Percentiles rank a stretch among this genome's conserved stretches.
Conservation (phyloP, 2,329 filamentous ascomycete species). For the Raffaelea ambrosiae region DNA sequence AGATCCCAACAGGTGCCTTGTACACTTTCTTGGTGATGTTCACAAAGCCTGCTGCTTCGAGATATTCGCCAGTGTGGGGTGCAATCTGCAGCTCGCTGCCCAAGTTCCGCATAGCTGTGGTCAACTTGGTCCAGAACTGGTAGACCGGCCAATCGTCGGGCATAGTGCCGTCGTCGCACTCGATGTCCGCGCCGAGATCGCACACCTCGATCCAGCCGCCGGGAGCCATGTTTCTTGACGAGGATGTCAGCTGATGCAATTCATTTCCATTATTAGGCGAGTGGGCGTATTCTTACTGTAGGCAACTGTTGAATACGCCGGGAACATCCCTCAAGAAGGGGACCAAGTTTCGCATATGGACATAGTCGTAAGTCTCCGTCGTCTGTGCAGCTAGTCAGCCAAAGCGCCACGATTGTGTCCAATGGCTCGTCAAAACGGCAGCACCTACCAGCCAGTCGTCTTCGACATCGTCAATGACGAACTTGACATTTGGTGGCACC, state of each 20-base stretch:
- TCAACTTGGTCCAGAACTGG: conserved; percentile 17
- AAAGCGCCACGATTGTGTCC: too few relatives aligned
- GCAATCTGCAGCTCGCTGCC: conserved; percentile 24
- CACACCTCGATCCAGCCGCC: conserved; percentile 42
- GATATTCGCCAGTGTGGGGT: conserved; percentile 20
- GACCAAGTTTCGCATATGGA: conserved; percentile 41
- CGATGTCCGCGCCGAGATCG: conserved; percentile 31
- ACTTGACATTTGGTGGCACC: conserved; percentile 28
- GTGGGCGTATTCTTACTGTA: conserved; percentile 1
- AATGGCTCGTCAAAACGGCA: background rate
- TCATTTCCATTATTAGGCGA: too few relatives aligned
- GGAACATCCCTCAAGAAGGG: conserved; percentile 21
- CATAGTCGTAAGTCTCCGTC: conserved; percentile 45
- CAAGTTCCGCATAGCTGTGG: conserved; percentile 21
- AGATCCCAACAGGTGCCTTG: conserved; percentile 34
- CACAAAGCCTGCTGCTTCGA: conserved; percentile 31
- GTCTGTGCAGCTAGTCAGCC: conserved; percentile 9
- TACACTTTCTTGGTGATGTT: conserved; percentile 28
- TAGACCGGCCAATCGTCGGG: conserved; percentile 26
- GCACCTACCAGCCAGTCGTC: conserved; percentile 33
- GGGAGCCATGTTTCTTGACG: conserved; percentile 29
- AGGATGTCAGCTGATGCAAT: conserved; percentile 12
- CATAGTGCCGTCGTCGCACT: conserved; percentile 35
- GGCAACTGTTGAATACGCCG: conserved; percentile 15
- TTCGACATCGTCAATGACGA: conserved; percentile 29